These are phyloP conservation scores for Phoma sp. DNA, from an alignment of 2,329 filamentous ascomycete genomes.

Conservation along the genomic window DNA sequence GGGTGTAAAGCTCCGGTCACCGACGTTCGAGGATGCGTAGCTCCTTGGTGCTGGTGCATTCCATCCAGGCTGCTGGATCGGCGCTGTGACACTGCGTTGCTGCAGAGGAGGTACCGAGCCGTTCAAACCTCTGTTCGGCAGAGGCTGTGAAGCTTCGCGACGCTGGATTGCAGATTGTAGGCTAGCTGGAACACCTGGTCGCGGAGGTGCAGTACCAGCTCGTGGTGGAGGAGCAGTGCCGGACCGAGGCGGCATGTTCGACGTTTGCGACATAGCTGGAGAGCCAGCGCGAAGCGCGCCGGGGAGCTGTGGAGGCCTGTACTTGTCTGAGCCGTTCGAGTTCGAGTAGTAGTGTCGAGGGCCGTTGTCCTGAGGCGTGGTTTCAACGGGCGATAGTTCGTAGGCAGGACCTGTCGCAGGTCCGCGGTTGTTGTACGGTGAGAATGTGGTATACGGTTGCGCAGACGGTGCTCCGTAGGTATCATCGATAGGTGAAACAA, in stretches of 20 bases:
- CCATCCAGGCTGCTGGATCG: conserved; percentile 40
- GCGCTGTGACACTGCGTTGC: conserved; percentile 46
- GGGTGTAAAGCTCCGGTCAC: conserved; percentile 13
- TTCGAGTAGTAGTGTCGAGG: conserved; percentile 29
- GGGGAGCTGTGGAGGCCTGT: conserved; percentile 35
- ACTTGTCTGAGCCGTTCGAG: conserved; percentile 30
- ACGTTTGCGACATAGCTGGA: conserved; percentile 31
- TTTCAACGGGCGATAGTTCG: conserved; percentile 47
- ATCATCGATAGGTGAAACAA: conserved; percentile 33
- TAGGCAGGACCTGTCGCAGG: conserved; percentile 38
- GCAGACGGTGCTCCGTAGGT: conserved; percentile 21
- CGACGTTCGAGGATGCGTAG: conserved; percentile 29
- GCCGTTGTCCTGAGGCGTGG: conserved; percentile 26
- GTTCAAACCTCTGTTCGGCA: conserved; percentile 38
- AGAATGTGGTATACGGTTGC: conserved; percentile 38
- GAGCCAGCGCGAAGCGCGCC: conserved; percentile 38
- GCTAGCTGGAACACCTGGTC: conserved; percentile 40
- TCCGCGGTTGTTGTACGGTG: conserved; percentile 40
- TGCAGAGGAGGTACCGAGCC: conserved; percentile 28
- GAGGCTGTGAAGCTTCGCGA: conserved; percentile 44
- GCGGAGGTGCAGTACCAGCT: conserved; percentile 40
- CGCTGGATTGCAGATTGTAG: conserved; percentile 49
- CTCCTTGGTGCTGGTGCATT: conserved; percentile 25
- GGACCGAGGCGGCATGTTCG: conserved; percentile 29
- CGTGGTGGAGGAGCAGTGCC: conserved; percentile 32